These are phyloP conservation scores for Aspergillus sclerotioniger DNA, from an alignment of 495 filamentous ascomycete genomes.

Conservation along the genomic window DNA sequence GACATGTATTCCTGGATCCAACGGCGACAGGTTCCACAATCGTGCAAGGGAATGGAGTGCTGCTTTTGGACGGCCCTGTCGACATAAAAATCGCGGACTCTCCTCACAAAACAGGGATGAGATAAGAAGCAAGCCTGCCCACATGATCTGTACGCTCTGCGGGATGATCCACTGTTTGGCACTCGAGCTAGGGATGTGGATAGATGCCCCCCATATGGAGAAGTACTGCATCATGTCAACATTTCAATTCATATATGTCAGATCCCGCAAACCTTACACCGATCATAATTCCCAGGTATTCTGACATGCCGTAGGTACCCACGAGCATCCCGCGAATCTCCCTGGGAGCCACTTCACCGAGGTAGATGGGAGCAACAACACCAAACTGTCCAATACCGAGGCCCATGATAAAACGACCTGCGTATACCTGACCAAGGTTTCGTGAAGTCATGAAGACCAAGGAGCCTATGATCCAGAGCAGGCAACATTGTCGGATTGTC, in stretches of 20 bases:
- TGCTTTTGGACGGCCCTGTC: slow-evolving; percentile 35
- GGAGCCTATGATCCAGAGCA: slow-evolving; percentile 57
- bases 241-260: not conserved
- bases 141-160: slow-evolving; percentile 58
- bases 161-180: slow-evolving; percentile 53
- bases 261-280: slow-evolving; percentile 10
- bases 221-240: slow-evolving; percentile 23
- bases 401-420: slow-evolving; percentile 58
- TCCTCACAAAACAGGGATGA: slow-evolving; percentile 52
- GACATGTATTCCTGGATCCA: slow-evolving; percentile 47
- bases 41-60: slow-evolving; percentile 42
- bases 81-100: slow-evolving; percentile 58
- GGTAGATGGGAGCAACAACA: slow-evolving; percentile 56
- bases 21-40: slow-evolving; percentile 47
- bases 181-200: slow-evolving; percentile 47
- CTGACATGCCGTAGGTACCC: slow-evolving; percentile 59
- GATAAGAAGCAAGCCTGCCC: slow-evolving; percentile 53
- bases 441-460: slow-evolving; percentile 55
- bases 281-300: slow-evolving; percentile 62
- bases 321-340: slow-evolving; percentile 53
- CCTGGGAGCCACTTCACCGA: slow-evolving; percentile 57
- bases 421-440: slow-evolving; percentile 55
- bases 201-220: slow-evolving; percentile 49
- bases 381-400: slow-evolving; percentile 60
- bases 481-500: slow-evolving; percentile 57